These are phyloP conservation scores for Nitzschia palea DNA, from an alignment of 108 stramenopile species.

Conservation along the genomic window DNA sequence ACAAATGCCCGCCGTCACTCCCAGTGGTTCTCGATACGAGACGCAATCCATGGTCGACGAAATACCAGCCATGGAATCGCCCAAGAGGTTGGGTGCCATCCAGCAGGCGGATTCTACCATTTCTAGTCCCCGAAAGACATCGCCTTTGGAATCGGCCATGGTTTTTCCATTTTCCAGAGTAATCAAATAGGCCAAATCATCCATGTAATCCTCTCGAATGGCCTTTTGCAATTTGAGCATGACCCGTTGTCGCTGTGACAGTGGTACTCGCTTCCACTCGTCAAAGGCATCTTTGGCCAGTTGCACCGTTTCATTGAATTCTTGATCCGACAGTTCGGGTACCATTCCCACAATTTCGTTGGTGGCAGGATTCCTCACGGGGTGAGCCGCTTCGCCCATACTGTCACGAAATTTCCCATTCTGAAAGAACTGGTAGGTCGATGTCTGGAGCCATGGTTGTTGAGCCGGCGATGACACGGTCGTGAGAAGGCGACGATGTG, in stretches of 20 bases:
- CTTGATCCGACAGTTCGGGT: constrained; percentile 38
- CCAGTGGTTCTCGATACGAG: constrained; percentile 89
- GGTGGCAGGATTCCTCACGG: constrained; percentile 66
- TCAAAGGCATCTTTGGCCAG: constrained; percentile 51
- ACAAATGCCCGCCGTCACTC: constrained; percentile 88
- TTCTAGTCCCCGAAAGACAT: constrained; percentile 95
- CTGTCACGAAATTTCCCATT: constrained; percentile 45
- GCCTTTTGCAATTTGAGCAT: constrained; percentile 63
- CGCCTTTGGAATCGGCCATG: constrained; percentile 78
- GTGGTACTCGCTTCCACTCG: constrained; percentile 64
- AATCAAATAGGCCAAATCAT: constrained; percentile 69
- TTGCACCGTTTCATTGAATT: constrained; percentile 40
- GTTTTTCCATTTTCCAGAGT: constrained; percentile 82
- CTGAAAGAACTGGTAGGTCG: constrained; percentile 46
- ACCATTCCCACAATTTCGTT: constrained; percentile 44
- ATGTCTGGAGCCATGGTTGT: constrained; percentile 6
- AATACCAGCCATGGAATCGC: constrained; percentile 83
- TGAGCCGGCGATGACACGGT: neutral
- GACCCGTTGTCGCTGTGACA: constrained; percentile 64
- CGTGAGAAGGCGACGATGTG: too few relatives aligned
- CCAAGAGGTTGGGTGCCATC: constrained; percentile 64
- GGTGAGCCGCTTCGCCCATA: constrained; percentile 3
- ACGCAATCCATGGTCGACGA: constrained; percentile 79
- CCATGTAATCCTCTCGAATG: constrained; percentile 50
- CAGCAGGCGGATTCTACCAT: constrained; percentile 85